Evolutionary conservation across 805 yeast species (phyloP), one percentile per base, ranked within the genome.

Genomic region (Metschnikowia corniflorae): DNA sequence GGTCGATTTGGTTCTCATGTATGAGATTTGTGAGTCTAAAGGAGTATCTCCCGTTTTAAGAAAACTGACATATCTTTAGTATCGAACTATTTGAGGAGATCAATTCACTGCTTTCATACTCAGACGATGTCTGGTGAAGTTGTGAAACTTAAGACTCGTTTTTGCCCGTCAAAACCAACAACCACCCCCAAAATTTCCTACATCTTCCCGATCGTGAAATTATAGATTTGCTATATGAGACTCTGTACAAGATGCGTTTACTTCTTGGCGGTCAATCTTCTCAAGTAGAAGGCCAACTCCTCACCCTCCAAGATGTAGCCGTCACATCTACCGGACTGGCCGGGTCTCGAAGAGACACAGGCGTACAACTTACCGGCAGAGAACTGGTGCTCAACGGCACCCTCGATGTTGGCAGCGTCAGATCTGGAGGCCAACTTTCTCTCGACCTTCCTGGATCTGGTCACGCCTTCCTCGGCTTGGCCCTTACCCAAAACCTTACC

Each of bases 281-380:
- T 88, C 74, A 93, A 83, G 96, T 93, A 93, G 95, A 93, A 93
- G 73, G 97, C 97, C 75, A 93, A 87, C 80, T 93, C 98, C 73
- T 93, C 98, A 78, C 98, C 98, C 82, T 93, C 98, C 73, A 93
- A 86, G 77, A 93, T 84, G 94, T 93, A 93, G 77, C 98, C 98
- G 73, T 93, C 98, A 78, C 88, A 83, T 80, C 98, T 94, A 76
- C 98, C 98, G 58, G 95, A 85, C 82, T 93, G 98, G 75, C 98
- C 98, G 73, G 98, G 98, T 82, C 98, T 88, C 44, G 98, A 93
- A 57, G 98, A 88, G 70, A 93, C 87, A 72, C 78, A 80, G 73
- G 98, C 98, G 81, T 93, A 93, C 65, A 93, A 84, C 78, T 91
- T 89, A 81, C 98, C 98, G 61, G 97, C 88, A 73, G 83, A 82